These are phyloP conservation scores for Xanthoconium purpureum DNA, from an alignment of 768 basidiomycete species.

Conservation along the genomic window DNA sequence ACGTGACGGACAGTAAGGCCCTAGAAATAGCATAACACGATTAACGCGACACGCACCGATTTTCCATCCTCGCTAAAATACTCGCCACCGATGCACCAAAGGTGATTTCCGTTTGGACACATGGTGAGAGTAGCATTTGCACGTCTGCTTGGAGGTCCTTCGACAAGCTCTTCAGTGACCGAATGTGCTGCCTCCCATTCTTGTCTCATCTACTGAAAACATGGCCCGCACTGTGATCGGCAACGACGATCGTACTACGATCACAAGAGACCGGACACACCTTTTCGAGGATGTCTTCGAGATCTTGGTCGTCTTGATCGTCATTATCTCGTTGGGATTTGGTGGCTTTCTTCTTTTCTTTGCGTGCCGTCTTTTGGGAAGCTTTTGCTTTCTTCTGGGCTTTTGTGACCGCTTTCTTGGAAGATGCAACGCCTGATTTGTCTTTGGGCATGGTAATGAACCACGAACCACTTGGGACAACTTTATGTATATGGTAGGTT, in stretches of 20 bases:
- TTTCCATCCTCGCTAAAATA: conserved; percentile 85
- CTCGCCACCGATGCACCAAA: conserved; percentile 86
- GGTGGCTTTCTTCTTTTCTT: conserved; percentile 58
- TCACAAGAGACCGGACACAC: conserved; percentile 33
- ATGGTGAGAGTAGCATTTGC: conserved; percentile 81
- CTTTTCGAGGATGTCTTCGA: conserved; percentile 81
- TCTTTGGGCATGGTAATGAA: conserved; percentile 13
- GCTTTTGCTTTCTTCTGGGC: conserved; percentile 67
- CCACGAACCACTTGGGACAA: too few species aligned
- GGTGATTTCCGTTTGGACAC: conserved; percentile 75
- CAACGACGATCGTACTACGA: background rate
- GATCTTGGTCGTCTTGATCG: conserved; percentile 70
- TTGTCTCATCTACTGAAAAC: conserved; percentile 61
- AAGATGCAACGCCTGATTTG: conserved; percentile 4
- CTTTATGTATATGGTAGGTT: too few species aligned
- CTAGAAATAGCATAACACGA: background rate
- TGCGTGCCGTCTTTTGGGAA: conserved; percentile 64
- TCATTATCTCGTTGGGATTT: conserved; percentile 45
- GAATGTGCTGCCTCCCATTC: conserved; percentile 83
- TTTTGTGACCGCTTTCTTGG: conserved; percentile 49
- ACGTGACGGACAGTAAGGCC: background rate
- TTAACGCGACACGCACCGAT: conserved; percentile 46
- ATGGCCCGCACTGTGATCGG: background rate
- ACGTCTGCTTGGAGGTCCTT: conserved; percentile 77
- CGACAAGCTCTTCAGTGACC: conserved; percentile 82